A percentile compares a stretch with the other conserved stretches of the same genome.
These are phyloP conservation scores for Alternaria infectoria DNA, from an alignment of 2,329 filamentous ascomycete species.

Conservation along the genomic window DNA sequence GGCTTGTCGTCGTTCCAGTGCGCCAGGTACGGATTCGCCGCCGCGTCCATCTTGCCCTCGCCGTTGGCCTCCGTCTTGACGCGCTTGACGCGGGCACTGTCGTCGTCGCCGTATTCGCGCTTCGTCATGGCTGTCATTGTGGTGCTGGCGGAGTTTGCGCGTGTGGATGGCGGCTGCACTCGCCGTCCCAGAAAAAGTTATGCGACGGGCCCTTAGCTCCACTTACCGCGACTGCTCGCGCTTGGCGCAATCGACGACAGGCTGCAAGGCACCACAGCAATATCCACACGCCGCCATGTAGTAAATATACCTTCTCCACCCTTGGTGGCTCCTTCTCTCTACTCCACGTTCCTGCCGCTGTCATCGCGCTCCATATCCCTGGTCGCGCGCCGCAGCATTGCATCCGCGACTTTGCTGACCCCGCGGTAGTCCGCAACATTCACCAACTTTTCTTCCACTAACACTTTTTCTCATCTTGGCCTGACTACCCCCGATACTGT, in stretches of 20 bases:
- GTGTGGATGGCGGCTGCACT: conserved; percentile 2
- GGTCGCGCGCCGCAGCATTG: conserved; percentile 5
- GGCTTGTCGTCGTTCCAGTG: conserved; percentile 73
- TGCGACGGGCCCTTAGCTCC: conserved; percentile 20
- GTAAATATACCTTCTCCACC: conserved; percentile 9
- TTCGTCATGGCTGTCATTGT: conserved; percentile 57
- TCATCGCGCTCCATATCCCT: not conserved
- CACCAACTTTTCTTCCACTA: conserved; percentile 11
- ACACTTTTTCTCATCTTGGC: not conserved
- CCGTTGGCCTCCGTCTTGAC: conserved; percentile 48
- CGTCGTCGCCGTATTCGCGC: conserved; percentile 58
- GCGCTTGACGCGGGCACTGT: conserved; percentile 60
- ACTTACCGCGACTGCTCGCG: conserved; percentile 12
- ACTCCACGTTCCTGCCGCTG: not conserved
- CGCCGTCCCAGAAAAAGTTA: conserved; percentile 27
- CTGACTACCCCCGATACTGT: not conserved
- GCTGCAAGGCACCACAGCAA: conserved; percentile 12
- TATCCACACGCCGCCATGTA: conserved; percentile 17
- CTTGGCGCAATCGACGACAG: conserved; percentile 18
- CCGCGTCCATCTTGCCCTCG: conserved; percentile 55
- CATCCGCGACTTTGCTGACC: conserved; percentile 8
- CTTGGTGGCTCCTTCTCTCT: conserved; percentile 1
- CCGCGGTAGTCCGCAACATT: conserved; percentile 13
- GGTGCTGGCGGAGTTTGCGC: conserved; percentile 5
- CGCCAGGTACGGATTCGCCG: conserved; percentile 85